phyloP scores from a whole-genome alignment of 441 rosid genomes.

The Adansonia madagascariensis region DNA sequence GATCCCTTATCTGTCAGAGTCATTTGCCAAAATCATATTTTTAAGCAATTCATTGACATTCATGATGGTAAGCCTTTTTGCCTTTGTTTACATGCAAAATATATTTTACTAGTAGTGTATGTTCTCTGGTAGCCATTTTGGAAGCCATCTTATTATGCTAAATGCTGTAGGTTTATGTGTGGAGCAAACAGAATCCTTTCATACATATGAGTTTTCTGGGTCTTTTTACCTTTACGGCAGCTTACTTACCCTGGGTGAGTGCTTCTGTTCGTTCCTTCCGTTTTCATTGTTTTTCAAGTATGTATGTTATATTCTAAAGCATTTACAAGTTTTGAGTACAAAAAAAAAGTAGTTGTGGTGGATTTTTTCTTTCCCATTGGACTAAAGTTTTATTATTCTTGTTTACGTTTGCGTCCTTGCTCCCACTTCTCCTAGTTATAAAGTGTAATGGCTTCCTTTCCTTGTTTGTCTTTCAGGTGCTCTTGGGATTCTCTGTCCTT shows the following conservation, averaged over 20 bases:
- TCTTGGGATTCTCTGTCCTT: constrained; percentile 91
- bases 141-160: constrained; percentile 21
- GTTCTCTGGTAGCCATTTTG: constrained; percentile 11
- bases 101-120: constrained; percentile 21
- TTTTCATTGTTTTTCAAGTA: background rate
- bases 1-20: constrained; percentile 89
- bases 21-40: constrained; percentile 92
- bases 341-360: background rate
- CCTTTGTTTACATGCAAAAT: constrained; percentile 20
- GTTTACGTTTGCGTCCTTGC: background rate
- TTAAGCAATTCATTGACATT: constrained; percentile 97
- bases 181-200: constrained; percentile 99
- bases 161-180: constrained; percentile 78
- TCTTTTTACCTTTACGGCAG: constrained; percentile 93
- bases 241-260: constrained; percentile 97
- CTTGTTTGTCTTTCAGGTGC: constrained; percentile 2
- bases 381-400: background rate
- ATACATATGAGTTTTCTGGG: constrained; percentile 99
- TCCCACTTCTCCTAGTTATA: background rate
- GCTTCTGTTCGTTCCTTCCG: constrained; percentile 11
- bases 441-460: background rate
- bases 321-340: background rate
- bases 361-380: background rate
- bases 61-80: constrained; percentile 79
- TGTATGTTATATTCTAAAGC: background rate